Conservation (phyloP, 1,139 yeast species). For the Blastobotrys ciferrii region DNA sequence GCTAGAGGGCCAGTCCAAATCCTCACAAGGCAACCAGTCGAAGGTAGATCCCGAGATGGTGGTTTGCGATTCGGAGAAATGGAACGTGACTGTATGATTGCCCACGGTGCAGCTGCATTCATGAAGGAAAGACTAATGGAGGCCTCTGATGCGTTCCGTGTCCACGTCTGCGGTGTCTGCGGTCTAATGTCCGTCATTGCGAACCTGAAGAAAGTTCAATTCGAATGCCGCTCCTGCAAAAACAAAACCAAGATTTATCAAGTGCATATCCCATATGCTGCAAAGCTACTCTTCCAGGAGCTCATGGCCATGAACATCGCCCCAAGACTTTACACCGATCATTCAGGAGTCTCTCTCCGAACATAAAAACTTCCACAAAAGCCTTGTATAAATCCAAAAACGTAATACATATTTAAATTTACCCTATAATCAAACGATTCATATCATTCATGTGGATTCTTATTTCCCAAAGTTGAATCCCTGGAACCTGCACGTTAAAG, state of each 20-base stretch:
- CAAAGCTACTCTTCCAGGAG: slow-evolving; percentile 94
- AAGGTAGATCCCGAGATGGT: slow-evolving; percentile 99
- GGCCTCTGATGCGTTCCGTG: slow-evolving; percentile 97
- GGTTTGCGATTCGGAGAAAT: slow-evolving; percentile 99
- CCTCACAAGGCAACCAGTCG: slow-evolving; percentile 97
- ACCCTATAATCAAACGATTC: background rate
- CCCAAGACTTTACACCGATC: slow-evolving; percentile 43
- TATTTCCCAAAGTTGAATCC: background rate
- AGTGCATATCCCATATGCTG: slow-evolving; percentile 96
- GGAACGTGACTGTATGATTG: slow-evolving; percentile 99
- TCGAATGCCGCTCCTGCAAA: slow-evolving; percentile 97
- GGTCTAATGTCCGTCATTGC: slow-evolving; percentile 98
- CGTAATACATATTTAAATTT: slow-evolving; percentile 2
- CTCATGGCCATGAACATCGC: slow-evolving; percentile 96
- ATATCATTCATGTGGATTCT: background rate
- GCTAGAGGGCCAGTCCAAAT: slow-evolving; percentile 99
- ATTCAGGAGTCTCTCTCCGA: slow-evolving; percentile 32
- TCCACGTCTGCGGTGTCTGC: slow-evolving; percentile 96
- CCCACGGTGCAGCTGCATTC: slow-evolving; percentile 98
- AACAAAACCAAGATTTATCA: slow-evolving; percentile 97
- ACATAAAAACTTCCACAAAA: background rate
- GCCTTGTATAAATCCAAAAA: background rate
- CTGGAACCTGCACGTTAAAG: too few species aligned
- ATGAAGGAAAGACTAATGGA: slow-evolving; percentile 97
- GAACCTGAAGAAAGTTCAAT: slow-evolving; percentile 92